Evolutionary conservation across 306 rosid species (phyloP), one percentile per base, ranked within the genome.

Genomic region (Astragalus glycyphyllos): DNA sequence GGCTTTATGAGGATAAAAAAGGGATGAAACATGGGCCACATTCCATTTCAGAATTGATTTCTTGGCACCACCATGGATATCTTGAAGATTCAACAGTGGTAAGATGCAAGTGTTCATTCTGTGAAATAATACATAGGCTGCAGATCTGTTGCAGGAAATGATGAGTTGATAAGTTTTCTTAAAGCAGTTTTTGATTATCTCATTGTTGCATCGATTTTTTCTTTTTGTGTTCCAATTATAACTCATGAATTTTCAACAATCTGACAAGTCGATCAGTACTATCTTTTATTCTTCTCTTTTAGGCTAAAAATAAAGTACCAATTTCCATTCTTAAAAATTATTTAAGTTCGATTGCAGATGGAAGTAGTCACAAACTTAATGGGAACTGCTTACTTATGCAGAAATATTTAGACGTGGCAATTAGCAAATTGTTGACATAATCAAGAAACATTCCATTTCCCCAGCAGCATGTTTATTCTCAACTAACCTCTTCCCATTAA

Each of bases 11-110:
- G 80, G 99, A 94, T 79, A 86, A 78, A 26, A 80, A 77, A 64
- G 96, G 96, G 45, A 82, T 50, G 72, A 91, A 86, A 68, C 87
- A 71, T 14, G 99, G 99, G 32, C 97, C 99, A 0, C 87, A 89
- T 85, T 86, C 97, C 40, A 86, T 94, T 72, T 68, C 65, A 6
- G 88, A 91, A 60, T 71, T 94, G 67, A 70, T 77, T 86, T 86
- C 96, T 50, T 89, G 91, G 97, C 84, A 89, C 84, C 84, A 35
- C 60, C 84, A 73, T 78, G 92, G 97, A 74, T 85, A 89, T 85
- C 84, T 94, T 63, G 82, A 61, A 72, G 97, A 94, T 79, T 79
- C 88, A 11, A 63, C 82, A 1, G 63, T 82, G 91, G 99, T 94
- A 84, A 80, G 91, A 62, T 84, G 49, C 68, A 26, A 76, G 16